Percentiles rank a stretch among this genome's conserved stretches.
Evolutionary conservation across 2,329 filamentous ascomycete genomes (phyloP).

Genomic region (Fusarium coicis): DNA sequence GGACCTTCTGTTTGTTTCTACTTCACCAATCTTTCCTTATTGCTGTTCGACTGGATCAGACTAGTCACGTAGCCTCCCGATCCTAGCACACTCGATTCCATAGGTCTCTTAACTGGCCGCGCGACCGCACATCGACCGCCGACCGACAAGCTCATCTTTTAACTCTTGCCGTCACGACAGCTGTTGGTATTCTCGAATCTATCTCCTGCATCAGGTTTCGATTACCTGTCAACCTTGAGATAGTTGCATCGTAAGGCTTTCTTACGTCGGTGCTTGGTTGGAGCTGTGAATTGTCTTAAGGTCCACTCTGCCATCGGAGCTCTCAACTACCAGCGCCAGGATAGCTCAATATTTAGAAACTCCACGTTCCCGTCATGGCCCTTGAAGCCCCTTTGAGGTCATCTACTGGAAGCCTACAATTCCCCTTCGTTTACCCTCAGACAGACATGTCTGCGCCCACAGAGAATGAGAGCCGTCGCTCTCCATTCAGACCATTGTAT

Average conservation of each 20-base stretch:
- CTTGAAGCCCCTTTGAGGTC: constrained; percentile 68
- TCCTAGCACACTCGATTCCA: not conserved
- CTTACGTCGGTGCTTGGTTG: constrained; percentile 35
- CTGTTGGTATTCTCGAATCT: constrained; percentile 5
- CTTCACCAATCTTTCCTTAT: constrained; percentile 3
- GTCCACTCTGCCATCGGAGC: constrained; percentile 7
- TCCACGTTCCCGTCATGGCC: constrained; percentile 47
- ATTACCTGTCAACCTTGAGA: constrained; percentile 17
- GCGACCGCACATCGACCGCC: constrained; percentile 25
- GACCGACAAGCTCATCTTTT: constrained; percentile 13
- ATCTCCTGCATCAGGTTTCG: not conserved
- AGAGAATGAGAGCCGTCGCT: constrained; percentile 60
- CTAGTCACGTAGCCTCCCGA: constrained; percentile 25
- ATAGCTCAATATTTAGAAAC: constrained; percentile 15
- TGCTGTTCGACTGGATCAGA: constrained; percentile 11
- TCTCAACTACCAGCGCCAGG: constrained; percentile 24
- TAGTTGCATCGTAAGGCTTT: constrained; percentile 39
- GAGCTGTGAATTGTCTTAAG: constrained; percentile 20
- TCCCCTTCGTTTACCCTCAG: constrained; percentile 57
- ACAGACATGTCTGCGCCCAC: constrained; percentile 65
- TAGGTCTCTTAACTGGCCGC: constrained; percentile 36
- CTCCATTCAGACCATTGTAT: constrained; percentile 64
- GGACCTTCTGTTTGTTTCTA: constrained; percentile 4
- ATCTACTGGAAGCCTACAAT: constrained; percentile 63
- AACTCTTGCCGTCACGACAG: constrained; percentile 12